These are phyloP conservation scores for Cercophora newfieldiana DNA, from an alignment of 495 filamentous ascomycete genomes.

Conservation along the genomic window DNA sequence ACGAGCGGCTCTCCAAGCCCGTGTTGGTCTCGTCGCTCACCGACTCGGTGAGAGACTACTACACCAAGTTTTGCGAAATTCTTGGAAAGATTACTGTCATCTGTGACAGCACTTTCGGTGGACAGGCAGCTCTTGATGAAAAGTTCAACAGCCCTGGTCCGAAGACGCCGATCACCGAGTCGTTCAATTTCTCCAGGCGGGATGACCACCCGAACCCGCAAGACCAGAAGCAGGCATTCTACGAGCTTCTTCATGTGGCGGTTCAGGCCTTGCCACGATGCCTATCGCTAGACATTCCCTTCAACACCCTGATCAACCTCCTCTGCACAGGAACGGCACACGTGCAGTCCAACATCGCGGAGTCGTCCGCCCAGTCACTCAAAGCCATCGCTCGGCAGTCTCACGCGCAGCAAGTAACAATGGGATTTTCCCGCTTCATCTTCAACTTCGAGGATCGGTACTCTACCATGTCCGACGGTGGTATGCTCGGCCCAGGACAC, in stretches of 20 bases:
- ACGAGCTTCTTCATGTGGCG: conserved; percentile 92
- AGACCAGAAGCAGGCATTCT: conserved; percentile 92
- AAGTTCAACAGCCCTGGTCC: conserved; percentile 84
- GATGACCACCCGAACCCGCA: conserved; percentile 73
- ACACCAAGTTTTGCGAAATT: conserved; percentile 88
- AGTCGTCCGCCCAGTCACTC: conserved; percentile 85
- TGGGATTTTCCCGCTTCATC: conserved; percentile 94
- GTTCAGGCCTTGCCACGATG: conserved; percentile 94
- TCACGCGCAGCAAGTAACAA: conserved; percentile 93
- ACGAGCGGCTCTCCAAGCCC: conserved; percentile 67
- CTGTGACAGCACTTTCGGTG: conserved; percentile 95
- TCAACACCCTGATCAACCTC: conserved; percentile 92
- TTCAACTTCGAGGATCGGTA: conserved; percentile 98
- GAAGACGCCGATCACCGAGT: conserved; percentile 91
- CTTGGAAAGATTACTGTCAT: conserved; percentile 93
- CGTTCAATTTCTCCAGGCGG: conserved; percentile 81
- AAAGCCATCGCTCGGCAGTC: conserved; percentile 93
- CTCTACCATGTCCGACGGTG: conserved; percentile 96
- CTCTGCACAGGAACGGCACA: conserved; percentile 96
- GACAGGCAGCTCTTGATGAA: conserved; percentile 92
- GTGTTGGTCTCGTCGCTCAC: conserved; percentile 71
- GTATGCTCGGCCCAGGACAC: conserved; percentile 91
- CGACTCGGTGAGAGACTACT: conserved; percentile 78
- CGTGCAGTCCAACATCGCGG: conserved; percentile 87
- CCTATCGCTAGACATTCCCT: conserved; percentile 83